A percentile compares a stretch with the other conserved stretches of the same genome.
phyloP scores from a whole-genome alignment of 2,329 filamentous ascomycete genomes.

The Xylariaceae sp. region DNA sequence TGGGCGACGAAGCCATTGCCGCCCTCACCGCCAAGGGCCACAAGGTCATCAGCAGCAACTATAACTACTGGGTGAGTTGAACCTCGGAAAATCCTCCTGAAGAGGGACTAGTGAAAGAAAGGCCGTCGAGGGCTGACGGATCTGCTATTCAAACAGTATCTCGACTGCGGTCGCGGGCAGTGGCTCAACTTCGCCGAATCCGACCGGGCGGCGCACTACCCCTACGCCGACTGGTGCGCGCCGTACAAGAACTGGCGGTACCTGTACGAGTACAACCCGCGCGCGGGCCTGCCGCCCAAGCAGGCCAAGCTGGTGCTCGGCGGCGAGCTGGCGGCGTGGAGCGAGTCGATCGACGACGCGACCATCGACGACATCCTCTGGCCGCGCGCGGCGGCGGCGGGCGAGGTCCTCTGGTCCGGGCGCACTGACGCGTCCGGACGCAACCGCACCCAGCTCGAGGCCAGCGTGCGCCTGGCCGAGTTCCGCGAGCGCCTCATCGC shows the following conservation, averaged over 20 bases:
- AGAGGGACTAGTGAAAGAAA: background rate
- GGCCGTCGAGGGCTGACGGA: slow-evolving; percentile 5
- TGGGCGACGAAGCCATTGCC: slow-evolving; percentile 56
- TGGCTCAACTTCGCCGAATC: slow-evolving; percentile 66
- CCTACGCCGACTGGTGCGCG: slow-evolving; percentile 75
- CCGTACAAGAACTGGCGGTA: slow-evolving; percentile 78
- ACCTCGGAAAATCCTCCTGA: background rate
- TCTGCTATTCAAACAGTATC: slow-evolving; percentile 61
- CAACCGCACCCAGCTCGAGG: slow-evolving; percentile 67
- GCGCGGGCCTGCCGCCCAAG: slow-evolving; percentile 54
- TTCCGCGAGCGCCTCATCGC: slow-evolving; percentile 71
- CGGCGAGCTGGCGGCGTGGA: slow-evolving; percentile 78
- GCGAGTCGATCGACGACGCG: slow-evolving; percentile 69
- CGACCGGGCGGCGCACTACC: slow-evolving; percentile 50
- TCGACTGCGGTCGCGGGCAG: slow-evolving; percentile 76
- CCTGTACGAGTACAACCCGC: slow-evolving; percentile 75
- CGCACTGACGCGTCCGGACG: slow-evolving; percentile 56
- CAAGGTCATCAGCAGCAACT: slow-evolving; percentile 69
- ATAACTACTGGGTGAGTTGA: slow-evolving; percentile 66
- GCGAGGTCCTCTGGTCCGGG: slow-evolving; percentile 77
- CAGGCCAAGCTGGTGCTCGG: slow-evolving; percentile 66
- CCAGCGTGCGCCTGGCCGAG: slow-evolving; percentile 64
- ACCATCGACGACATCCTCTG: slow-evolving; percentile 73
- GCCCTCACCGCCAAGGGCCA: slow-evolving; percentile 57
- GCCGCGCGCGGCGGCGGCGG: slow-evolving; percentile 69